Conservation (phyloP, 148 eudicot genomes). For the Euryodendron excelsum region DNA sequence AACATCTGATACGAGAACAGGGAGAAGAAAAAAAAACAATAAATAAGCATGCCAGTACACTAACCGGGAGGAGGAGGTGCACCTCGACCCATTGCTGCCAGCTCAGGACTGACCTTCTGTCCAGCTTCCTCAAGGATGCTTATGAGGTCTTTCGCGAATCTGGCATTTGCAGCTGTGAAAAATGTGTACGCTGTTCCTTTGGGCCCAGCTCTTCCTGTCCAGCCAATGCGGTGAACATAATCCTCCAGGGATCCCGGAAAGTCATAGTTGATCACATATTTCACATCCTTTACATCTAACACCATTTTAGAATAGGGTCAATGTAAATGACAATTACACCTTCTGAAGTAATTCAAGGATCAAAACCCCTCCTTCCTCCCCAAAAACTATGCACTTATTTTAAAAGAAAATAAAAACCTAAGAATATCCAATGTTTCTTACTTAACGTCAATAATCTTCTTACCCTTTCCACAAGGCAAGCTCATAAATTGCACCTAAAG, state of each 20-base stretch:
- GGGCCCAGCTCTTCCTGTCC: slow-evolving; percentile 99
- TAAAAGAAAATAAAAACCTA: background rate
- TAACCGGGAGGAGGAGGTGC: slow-evolving; percentile 97
- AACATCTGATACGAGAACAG: too few relatives aligned
- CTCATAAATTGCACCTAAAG: background rate
- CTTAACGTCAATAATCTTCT: background rate
- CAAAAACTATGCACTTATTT: slow-evolving; percentile 1
- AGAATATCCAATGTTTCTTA: background rate
- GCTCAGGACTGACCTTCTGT: slow-evolving; percentile 82
- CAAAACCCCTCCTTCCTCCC: background rate
- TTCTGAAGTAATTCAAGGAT: background rate
- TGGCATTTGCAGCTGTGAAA: slow-evolving; percentile 97
- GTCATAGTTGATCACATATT: slow-evolving; percentile 87
- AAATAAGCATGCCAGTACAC: slow-evolving; percentile 18
- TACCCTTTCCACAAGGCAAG: background rate
- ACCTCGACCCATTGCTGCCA: slow-evolving; percentile 90
- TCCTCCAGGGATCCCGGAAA: slow-evolving; percentile 98
- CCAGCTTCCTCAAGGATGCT: slow-evolving; percentile 94
- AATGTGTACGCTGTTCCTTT: slow-evolving; percentile 94
- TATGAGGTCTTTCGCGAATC: slow-evolving; percentile 94
- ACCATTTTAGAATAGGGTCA: slow-evolving; percentile 8
- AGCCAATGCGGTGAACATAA: slow-evolving; percentile 95
- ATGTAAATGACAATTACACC: background rate
- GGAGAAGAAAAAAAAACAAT: too few relatives aligned
- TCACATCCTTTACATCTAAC: slow-evolving; percentile 97